Percentiles rank a stretch among this genome's conserved stretches.
phyloP scores from a whole-genome alignment of 2,329 filamentous ascomycete species.

The Microdochium bolleyi region DNA sequence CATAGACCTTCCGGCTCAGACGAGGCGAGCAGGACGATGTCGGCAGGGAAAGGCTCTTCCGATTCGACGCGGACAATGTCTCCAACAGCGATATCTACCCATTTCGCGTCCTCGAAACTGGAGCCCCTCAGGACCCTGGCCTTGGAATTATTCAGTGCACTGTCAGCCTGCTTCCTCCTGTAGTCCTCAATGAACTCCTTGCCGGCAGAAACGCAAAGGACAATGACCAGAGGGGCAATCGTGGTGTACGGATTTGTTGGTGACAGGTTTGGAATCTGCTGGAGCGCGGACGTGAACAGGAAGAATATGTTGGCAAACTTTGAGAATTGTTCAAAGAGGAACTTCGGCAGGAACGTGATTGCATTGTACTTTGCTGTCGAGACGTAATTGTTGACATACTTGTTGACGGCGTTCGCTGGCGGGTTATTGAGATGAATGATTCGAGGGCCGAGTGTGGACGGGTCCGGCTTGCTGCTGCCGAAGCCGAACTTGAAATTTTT shows the following conservation, averaged over 20 bases:
- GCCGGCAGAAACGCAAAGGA: conserved; percentile 86
- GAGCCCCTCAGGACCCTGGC: conserved; percentile 78
- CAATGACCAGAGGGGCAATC: conserved; percentile 85
- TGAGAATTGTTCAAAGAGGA: conserved; percentile 95
- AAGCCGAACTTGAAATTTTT: conserved; percentile 90
- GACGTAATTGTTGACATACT: conserved; percentile 93
- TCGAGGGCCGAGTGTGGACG: conserved; percentile 81
- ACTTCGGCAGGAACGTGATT: conserved; percentile 90
- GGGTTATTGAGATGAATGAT: conserved; percentile 96
- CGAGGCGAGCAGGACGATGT: conserved; percentile 84
- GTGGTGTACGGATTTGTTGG: conserved; percentile 95
- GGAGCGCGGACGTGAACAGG: conserved; percentile 88
- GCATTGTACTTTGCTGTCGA: conserved; percentile 97
- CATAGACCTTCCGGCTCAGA: conserved; percentile 96
- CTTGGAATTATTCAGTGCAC: conserved; percentile 78
- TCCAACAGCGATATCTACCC: conserved; percentile 88
- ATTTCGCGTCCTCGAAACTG: conserved; percentile 77
- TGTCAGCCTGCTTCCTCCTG: conserved; percentile 80
- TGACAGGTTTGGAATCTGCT: conserved; percentile 91
- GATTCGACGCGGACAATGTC: conserved; percentile 91
- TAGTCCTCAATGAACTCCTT: conserved; percentile 95
- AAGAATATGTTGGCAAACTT: conserved; percentile 99
- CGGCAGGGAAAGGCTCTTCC: conserved; percentile 90
- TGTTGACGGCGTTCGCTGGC: conserved; percentile 80
- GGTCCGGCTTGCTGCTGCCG: conserved; percentile 75